A percentile compares a stretch with the other conserved stretches of the same genome.
These are phyloP conservation scores for Wallacemonas sp. DNA, from an alignment of 208 protist genomes.

Conservation along the genomic window DNA sequence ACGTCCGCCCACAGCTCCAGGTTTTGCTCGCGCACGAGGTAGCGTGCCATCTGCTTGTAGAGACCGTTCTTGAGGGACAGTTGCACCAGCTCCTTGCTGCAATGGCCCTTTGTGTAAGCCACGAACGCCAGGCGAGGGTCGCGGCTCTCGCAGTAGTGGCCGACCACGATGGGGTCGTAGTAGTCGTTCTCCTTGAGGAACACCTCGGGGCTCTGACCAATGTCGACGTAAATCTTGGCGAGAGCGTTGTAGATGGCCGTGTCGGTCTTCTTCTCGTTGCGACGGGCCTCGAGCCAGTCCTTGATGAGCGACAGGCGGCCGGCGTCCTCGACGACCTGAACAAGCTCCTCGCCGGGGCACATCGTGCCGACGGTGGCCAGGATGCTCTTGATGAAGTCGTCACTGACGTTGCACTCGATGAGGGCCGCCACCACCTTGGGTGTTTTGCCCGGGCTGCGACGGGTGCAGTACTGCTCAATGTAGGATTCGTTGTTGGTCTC, in stretches of 20 bases:
- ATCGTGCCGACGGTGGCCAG: constrained; percentile 94
- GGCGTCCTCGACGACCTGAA: constrained; percentile 74
- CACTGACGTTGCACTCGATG: constrained; percentile 97
- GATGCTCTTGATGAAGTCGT: constrained; percentile 97
- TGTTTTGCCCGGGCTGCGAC: constrained; percentile 97
- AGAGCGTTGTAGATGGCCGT: constrained; percentile 97
- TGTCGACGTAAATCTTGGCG: constrained; percentile 99
- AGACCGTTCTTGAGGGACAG: constrained; percentile 97
- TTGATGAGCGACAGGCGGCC: constrained; percentile 97
- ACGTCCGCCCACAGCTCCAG: constrained; percentile 97
- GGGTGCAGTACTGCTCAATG: constrained; percentile 97
- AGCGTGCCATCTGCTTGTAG: constrained; percentile 97
- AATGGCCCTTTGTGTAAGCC: constrained; percentile 95
- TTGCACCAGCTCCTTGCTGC: constrained; percentile 97
- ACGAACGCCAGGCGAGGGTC: constrained; percentile 98
- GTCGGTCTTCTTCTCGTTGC: constrained; percentile 96
- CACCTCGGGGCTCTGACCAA: constrained; percentile 94
- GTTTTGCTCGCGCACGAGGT: constrained; percentile 98
- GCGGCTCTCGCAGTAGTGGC: constrained; percentile 99
- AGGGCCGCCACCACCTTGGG: constrained; percentile 97
- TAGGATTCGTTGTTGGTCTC: constrained; percentile 95
- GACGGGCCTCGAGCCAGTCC: constrained; percentile 97
- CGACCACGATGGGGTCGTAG: constrained; percentile 96
- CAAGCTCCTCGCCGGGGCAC: constrained; percentile 93
- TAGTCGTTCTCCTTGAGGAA: constrained; percentile 98